Percentiles rank a stretch among this genome's conserved stretches.
phyloP scores from a whole-genome alignment of 139 green algal genomes.

The Chlorella vulgaris region DNA sequence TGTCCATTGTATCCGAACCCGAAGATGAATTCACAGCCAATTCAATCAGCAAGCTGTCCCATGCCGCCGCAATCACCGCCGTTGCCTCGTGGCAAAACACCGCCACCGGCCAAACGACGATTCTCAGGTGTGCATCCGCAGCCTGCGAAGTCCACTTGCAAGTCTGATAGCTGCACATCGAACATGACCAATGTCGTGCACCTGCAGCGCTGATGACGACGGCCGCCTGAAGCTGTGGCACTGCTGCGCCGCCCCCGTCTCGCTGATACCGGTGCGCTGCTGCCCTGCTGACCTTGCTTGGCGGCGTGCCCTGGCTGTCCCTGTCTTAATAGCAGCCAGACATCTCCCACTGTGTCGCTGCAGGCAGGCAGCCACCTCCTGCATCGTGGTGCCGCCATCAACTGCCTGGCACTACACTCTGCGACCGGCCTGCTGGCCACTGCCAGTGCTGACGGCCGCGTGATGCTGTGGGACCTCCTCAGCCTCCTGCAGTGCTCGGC shows the following conservation, averaged over 20 bases:
- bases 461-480: background rate
- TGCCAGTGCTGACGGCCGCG: background rate
- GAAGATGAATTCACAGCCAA: background rate
- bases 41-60: background rate
- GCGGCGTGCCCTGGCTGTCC: background rate
- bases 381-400: background rate
- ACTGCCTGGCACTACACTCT: slow-evolving; percentile 2
- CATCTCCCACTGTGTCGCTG: background rate
- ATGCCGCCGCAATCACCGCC: background rate
- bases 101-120: background rate
- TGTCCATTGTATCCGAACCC: background rate
- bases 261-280: background rate
- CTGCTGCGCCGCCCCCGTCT: background rate
- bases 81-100: background rate
- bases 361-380: background rate
- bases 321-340: too few relatives aligned
- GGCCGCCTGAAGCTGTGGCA: slow-evolving; percentile 21
- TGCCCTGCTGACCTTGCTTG: background rate
- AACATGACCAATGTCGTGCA: too few relatives aligned
- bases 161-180: too few relatives aligned
- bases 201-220: background rate
- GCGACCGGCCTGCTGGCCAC: slow-evolving; percentile 13
- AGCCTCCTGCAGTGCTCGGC: background rate
- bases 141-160: too few relatives aligned
- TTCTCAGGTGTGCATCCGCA: background rate